Evolutionary conservation across 768 basidiomycete species (phyloP), one percentile per base, ranked within the genome.

Genomic region (Fomitopsis serialis): DNA sequence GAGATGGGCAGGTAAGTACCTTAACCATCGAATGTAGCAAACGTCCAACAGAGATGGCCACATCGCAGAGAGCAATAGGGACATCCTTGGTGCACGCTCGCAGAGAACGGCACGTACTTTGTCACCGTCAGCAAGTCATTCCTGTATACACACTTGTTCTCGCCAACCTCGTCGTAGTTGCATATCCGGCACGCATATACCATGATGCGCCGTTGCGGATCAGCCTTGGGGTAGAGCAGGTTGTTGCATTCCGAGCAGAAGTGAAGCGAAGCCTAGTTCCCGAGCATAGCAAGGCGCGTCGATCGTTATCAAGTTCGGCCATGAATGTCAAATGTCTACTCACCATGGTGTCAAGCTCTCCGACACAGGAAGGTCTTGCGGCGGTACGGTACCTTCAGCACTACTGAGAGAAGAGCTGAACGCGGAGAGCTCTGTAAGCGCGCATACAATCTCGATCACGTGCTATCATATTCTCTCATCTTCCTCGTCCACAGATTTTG

Each of bases 241-340:
- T 97, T 96, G 74, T 95, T 94, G 77, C 93, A 96, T 76, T 96
- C 93, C 36, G 84, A 85, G 63, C 93, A 96, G 71, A 96, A 96
- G 60, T 90, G 84, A 25, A 96, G 81, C 2, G 89, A 89, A 11
- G 90, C 85, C 89, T 92, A 50, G 15, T 17, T 15, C 7, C 15
- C 4, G 15, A 15, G 37, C 19, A 15, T 7, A 40, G 4, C 4
- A 40, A 40, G 8, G 15, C 15, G 15, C 5, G 19, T 32, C 11
- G 5, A 32, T 32, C n/a, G n/a, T n/a, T n/a, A n/a, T n/a, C n/a
- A n/a, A n/a, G n/a, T n/a, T n/a, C n/a, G n/a, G n/a, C n/a, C n/a
- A n/a, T n/a, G n/a, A n/a, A n/a, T n/a, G n/a, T n/a, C n/a, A n/a
- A n/a, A n/a, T n/a, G n/a, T 32, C 11, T 32, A 32, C 29, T 32